phyloP scores from a whole-genome alignment of 2,329 filamentous ascomycete species.

The Esteya vermicola region DNA sequence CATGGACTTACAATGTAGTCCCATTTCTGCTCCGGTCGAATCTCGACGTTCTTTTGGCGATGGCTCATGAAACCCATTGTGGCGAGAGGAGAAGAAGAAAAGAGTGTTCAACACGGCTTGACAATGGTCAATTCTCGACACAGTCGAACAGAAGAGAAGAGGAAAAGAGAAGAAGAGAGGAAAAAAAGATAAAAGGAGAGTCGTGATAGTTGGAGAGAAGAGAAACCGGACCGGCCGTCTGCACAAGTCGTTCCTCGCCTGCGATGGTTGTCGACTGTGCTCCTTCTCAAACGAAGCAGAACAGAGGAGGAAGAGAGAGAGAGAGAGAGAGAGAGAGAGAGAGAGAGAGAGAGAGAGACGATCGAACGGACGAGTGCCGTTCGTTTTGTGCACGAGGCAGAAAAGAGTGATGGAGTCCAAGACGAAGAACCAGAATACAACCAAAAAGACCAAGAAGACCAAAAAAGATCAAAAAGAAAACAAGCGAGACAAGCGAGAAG shows the following conservation, averaged over 20 bases:
- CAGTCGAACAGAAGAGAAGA: neutral
- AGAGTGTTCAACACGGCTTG: neutral
- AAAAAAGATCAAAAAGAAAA: no score
- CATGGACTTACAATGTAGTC: slow-evolving; percentile 66
- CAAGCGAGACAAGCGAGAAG: no score
- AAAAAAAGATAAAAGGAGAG: neutral
- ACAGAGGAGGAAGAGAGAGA: neutral
- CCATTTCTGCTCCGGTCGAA: slow-evolving; percentile 82
- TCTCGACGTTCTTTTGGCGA: slow-evolving; percentile 44
- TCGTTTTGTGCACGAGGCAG: no score
- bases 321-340: neutral
- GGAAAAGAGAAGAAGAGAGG: neutral
- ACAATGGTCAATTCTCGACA: neutral
- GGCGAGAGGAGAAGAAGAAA: neutral
- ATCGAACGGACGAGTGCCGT: neutral
- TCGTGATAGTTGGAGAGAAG: neutral
- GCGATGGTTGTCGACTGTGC: slow-evolving; percentile 5
- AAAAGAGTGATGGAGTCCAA: no score
- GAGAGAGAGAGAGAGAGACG: neutral
- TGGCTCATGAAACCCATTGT: slow-evolving; percentile 53
- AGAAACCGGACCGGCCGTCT: slow-evolving; percentile 4
- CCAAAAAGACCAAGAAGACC: no score
- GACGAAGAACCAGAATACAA: no score
- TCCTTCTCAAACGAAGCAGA: neutral
- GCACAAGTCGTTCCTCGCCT: slow-evolving; percentile 5